Conservation (phyloP, 495 filamentous ascomycete species). For the Aspergillus ostianus region DNA sequence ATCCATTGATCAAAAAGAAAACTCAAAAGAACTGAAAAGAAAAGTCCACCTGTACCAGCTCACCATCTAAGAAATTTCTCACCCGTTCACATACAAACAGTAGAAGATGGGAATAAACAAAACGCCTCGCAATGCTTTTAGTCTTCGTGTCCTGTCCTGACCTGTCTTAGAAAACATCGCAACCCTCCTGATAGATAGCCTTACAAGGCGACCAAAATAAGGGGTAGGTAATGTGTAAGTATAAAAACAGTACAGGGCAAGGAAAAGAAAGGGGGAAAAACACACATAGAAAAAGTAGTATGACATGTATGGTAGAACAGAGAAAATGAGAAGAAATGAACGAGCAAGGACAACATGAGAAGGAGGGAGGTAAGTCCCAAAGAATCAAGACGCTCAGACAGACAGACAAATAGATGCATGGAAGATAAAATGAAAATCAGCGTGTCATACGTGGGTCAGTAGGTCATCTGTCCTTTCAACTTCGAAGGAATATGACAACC, state of each 20-base stretch:
- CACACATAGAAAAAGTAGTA: neutral
- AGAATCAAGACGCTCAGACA: conserved; percentile 5
- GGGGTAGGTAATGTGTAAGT: neutral
- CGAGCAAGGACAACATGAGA: no score
- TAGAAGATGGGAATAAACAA: neutral
- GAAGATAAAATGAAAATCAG: conserved; percentile 1
- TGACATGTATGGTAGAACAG: neutral
- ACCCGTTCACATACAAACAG: neutral
- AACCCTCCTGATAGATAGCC: neutral
- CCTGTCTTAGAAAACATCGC: neutral
- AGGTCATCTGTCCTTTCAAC: neutral
- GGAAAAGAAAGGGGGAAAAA: neutral
- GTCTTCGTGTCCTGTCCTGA: neutral
- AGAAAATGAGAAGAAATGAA: neutral
- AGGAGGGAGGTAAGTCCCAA: no score
- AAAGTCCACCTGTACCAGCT: neutral
- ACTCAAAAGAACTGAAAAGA: no score
- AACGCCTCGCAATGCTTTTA: conserved; percentile 8
- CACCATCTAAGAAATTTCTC: neutral
- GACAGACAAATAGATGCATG: conserved; percentile 10
- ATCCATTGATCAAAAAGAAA: neutral
- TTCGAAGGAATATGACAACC: neutral
- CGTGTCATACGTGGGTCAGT: neutral
- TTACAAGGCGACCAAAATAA: neutral
- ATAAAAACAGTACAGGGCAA: neutral